Conservation (phyloP, 2,329 filamentous ascomycete genomes). For the Colletotrichum godetiae region DNA sequence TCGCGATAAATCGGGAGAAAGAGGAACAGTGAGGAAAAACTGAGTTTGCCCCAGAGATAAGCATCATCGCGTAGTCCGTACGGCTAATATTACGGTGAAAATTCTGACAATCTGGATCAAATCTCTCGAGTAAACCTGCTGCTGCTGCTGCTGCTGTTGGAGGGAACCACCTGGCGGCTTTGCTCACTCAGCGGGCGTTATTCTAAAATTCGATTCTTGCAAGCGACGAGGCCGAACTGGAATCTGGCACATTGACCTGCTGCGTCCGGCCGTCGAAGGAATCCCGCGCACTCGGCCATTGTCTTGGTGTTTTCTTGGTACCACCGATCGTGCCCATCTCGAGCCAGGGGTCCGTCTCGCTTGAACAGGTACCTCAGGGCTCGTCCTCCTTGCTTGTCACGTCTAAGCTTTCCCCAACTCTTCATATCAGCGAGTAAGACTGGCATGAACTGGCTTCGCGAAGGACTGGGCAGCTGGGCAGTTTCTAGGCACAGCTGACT, state of each 20-base stretch:
- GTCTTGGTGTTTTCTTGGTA: conserved; percentile 36
- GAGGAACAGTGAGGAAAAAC: not conserved
- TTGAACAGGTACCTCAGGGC: conserved; percentile 14
- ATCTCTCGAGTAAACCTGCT: not conserved
- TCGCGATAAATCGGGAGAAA: not conserved
- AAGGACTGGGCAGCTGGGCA: conserved; percentile 24
- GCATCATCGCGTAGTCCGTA: not conserved
- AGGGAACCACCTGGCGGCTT: not conserved
- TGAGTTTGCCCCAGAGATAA: conserved; percentile 19
- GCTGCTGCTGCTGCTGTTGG: not conserved
- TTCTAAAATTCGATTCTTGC: not conserved
- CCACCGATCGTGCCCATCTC: conserved; percentile 13
- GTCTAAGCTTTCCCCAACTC: conserved; percentile 33
- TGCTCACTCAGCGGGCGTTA: not conserved
- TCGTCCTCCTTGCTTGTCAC: conserved; percentile 25
- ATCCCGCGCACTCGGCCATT: conserved; percentile 8
- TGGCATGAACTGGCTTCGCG: not conserved
- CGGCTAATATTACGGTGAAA: not conserved
- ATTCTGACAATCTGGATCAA: not conserved
- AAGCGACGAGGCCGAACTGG: not conserved
- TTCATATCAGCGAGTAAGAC: not conserved
- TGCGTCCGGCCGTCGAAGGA: conserved; percentile 10
- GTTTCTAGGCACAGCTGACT: not conserved
- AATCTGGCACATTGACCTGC: not conserved
- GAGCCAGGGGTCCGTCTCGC: conserved; percentile 7